These are phyloP conservation scores for Collybia sordida DNA, from an alignment of 768 basidiomycete genomes.

Conservation along the genomic window DNA sequence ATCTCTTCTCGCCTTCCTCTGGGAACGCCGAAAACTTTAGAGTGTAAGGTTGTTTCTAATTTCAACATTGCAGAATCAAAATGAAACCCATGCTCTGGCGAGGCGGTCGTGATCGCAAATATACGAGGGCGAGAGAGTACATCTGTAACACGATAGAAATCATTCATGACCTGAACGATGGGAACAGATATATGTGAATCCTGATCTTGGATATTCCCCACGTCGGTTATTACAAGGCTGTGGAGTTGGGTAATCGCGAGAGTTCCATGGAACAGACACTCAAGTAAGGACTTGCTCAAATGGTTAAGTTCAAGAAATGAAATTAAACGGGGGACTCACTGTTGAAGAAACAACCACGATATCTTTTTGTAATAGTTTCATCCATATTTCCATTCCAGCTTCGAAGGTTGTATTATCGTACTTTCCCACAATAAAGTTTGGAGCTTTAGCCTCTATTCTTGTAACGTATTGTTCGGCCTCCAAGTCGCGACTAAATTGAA, in stretches of 20 bases:
- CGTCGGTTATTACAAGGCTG: slow-evolving; percentile 43
- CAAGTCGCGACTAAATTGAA: slow-evolving; percentile 17
- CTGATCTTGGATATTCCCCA: slow-evolving; percentile 33
- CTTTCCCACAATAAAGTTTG: slow-evolving; percentile 20
- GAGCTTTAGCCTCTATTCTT: slow-evolving; percentile 18
- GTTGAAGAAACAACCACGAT: slow-evolving; percentile 40
- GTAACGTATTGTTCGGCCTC: slow-evolving; percentile 17
- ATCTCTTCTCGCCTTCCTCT: slow-evolving; percentile 28
- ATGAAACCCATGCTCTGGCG: slow-evolving; percentile 20
- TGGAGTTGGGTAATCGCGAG: slow-evolving; percentile 44
- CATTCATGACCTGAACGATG: slow-evolving; percentile 42
- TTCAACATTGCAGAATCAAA: slow-evolving; percentile 34
- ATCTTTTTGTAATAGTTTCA: slow-evolving; percentile 24
- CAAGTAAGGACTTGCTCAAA: slow-evolving; percentile 35
- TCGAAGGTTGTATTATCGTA: slow-evolving; percentile 22
- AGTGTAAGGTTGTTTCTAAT: slow-evolving; percentile 38
- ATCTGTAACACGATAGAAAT: slow-evolving; percentile 40
- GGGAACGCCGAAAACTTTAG: slow-evolving; percentile 37
- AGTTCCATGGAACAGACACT: slow-evolving; percentile 33
- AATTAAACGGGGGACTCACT: slow-evolving; percentile 23
- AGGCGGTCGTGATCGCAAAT: slow-evolving; percentile 35
- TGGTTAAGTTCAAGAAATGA: slow-evolving; percentile 1
- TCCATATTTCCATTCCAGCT: slow-evolving; percentile 23
- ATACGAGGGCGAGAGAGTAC: slow-evolving; percentile 39
- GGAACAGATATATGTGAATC: slow-evolving; percentile 34